phyloP scores from a whole-genome alignment of 176 grass and related monocot genomes.

The Aegilops longissima region DNA sequence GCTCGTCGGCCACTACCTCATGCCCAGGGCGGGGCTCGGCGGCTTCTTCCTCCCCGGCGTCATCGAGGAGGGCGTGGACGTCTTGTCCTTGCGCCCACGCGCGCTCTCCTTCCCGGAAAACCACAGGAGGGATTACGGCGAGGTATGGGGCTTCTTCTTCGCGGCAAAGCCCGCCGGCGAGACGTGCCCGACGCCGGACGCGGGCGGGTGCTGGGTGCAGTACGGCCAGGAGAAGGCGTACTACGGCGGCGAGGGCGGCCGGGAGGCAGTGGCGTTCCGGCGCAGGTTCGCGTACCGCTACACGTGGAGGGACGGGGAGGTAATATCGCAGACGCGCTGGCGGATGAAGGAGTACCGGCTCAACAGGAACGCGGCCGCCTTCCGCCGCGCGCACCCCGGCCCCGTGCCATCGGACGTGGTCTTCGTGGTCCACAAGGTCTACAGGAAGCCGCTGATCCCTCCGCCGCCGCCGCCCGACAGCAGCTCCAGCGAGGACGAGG shows the following conservation, averaged over 20 bases:
- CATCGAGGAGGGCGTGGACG: neutral
- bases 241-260: neutral
- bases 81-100: neutral
- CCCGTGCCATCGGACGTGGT: neutral
- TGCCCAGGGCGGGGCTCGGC: neutral
- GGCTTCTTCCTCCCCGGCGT: neutral
- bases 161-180: neutral
- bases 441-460: neutral
- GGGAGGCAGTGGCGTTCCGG: neutral
- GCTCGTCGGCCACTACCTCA: neutral
- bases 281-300: neutral
- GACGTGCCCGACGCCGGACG: neutral
- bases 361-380: neutral
- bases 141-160: neutral
- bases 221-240: neutral
- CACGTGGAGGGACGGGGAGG: neutral
- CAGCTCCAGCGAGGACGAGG: neutral
- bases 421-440: slow-evolving; percentile 1
- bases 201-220: neutral
- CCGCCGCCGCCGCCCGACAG: neutral
- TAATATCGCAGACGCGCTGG: neutral
- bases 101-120: too few species aligned
- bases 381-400: neutral
- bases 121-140: too few species aligned
- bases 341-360: slow-evolving; percentile 15